Evolutionary conservation across 805 yeast genomes (phyloP), one percentile per base, ranked within the genome.

Genomic region (Nakazawaea anatomiae): DNA sequence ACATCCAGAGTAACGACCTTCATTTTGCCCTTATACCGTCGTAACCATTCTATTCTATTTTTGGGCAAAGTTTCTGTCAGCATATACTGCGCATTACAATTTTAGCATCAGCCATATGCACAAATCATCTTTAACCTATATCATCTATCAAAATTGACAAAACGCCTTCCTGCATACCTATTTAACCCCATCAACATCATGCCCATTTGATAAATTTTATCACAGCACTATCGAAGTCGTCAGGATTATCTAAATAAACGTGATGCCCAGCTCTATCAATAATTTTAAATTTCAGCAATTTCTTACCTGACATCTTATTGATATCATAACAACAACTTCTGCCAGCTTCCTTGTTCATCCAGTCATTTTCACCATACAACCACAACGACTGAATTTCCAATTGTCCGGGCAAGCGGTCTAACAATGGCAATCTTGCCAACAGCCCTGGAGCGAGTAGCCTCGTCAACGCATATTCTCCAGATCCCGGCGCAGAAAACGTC

Each of bases 341-440:
- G 2, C 89, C 89, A 11, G 84, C 85, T 44, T 71, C 73, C 48
- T 73, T 77, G 54, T 79, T 78, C 89, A 83, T 83, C 89, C 89
- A 83, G 62, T 83, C 89, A 39, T 65, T 67, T 52, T 82, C 87
- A 8, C 89, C 89, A 58, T 83, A 83, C 28, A 82, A 55, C 83
- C 86, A 81, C 32, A 81, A 62, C 1, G 80, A 71, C 3, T 80
- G 80, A 12, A 77, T 54, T n/a, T 57, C 52, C 1, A 67, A 48
- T 46, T 73, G 64, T 45, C 56, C 67, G 12, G 71, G 81, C 56
- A 74, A 64, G 56, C 88, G 70, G 55, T 78, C 83, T 34, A 78
- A 55, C 42, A 83, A 62, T 3, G 89, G 89, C 39, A 78, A 61
- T 55, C 76, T 73, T 0, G 87, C 77, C 27, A 74, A 53, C 0